Evolutionary conservation across 306 rosid genomes (phyloP), one percentile per base, ranked within the genome.

Genomic region (Astragalus membranaceus): DNA sequence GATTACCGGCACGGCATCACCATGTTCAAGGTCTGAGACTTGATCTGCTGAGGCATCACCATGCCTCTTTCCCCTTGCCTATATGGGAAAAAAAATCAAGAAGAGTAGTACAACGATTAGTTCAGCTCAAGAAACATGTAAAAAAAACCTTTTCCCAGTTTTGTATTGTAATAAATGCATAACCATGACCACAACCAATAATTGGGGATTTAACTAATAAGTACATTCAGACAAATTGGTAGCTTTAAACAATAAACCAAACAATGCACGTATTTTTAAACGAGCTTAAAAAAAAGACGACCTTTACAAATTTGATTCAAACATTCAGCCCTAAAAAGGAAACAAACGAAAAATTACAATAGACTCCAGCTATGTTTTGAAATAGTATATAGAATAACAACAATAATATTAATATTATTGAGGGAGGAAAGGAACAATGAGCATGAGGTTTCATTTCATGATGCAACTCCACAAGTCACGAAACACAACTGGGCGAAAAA

Each of bases 1-100:
- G 54, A 75, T 69, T 85, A 85, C 94, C 88, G 83, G 90, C 43
- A 83, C 78, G 3, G 81, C 86, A 64, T 88, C 84, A 41, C 94
- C 94, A 13, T 78, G 86, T 64, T 85, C 90, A 74, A 88, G 82
- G 88, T 85, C 94, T 17, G 81, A 69, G 30, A 57, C 48, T 20
- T 74, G 87, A 37, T 42, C 84, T 39, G 33, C 69, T 0, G 85
- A 35, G 53, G 80, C 46, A 56, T 70, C 85, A 69, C 70, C 76
- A 0, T 36, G 15, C 47, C 63, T 73, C 83, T 77, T 86, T 67
- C 78, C 70, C 60, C 78, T 71, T 49, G 16, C 79, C 95, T 88
- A 20, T 10, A 52, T 52, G 46, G 30, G 29, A 26, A 66, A 15
- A 12, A 62, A 17, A 3, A 13, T 7, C 16, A 3, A 23, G 3